Evolutionary conservation across 2,329 filamentous ascomycete genomes (phyloP).

Genomic region (Aspergillus eucalypticola): DNA sequence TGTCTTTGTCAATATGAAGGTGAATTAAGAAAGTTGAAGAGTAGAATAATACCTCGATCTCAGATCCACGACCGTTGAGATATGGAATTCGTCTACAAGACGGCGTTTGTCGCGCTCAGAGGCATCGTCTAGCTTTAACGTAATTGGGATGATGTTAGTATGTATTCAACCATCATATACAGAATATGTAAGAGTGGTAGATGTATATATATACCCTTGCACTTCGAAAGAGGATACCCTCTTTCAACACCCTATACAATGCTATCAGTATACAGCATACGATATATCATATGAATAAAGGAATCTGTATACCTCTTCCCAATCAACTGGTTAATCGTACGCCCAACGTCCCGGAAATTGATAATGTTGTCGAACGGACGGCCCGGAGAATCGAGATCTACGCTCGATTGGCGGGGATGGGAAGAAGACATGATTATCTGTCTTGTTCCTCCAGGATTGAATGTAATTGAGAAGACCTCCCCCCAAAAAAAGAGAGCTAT

Average conservation of each 20-base stretch:
- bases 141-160: background rate
- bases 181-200: background rate
- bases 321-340: conserved; percentile 62
- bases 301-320: conserved; percentile 53
- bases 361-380: conserved; percentile 59
- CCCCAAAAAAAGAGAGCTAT: background rate
- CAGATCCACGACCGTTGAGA: conserved; percentile 76
- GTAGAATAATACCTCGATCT: conserved; percentile 65
- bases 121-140: conserved; percentile 63
- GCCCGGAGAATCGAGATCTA: conserved; percentile 37
- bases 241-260: conserved; percentile 49
- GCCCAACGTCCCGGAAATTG: conserved; percentile 77
- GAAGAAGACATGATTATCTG: background rate
- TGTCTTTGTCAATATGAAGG: conserved; percentile 3
- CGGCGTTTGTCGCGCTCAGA: conserved; percentile 62
- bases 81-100: conserved; percentile 61
- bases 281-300: background rate
- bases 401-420: conserved; percentile 28
- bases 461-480: too few relatives aligned
- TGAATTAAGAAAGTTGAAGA: too few relatives aligned
- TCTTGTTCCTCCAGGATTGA: too few relatives aligned
- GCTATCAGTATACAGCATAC: conserved; percentile 5
- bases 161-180: background rate
- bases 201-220: conserved; percentile 56
- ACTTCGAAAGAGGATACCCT: conserved; percentile 68